Percentiles rank a stretch among this genome's conserved stretches.
Evolutionary conservation across 2,329 filamentous ascomycete species (phyloP).

Genomic region (Tolypocladium paradoxum): DNA sequence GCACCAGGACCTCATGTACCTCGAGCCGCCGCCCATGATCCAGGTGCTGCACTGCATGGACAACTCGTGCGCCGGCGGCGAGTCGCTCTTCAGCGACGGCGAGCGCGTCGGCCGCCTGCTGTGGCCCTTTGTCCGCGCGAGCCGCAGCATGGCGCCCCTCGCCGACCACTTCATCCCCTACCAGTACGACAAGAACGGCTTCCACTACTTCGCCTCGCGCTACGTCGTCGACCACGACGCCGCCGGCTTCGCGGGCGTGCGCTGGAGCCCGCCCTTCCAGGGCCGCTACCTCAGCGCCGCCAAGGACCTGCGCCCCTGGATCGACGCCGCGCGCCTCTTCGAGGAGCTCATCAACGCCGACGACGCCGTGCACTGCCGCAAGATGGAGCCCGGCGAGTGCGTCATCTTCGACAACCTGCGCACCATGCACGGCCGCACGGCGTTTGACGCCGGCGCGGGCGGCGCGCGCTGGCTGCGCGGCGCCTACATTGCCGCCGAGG

Average conservation of each 20-base stretch:
- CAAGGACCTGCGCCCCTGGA: constrained; percentile 26
- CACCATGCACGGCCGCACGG: constrained; percentile 70
- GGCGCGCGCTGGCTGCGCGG: constrained; percentile 77
- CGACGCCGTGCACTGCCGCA: constrained; percentile 54
- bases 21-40: constrained; percentile 64
- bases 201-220: constrained; percentile 50
- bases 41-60: constrained; percentile 85
- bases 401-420: constrained; percentile 87
- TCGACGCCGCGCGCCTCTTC: constrained; percentile 43
- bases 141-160: constrained; percentile 6
- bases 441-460: constrained; percentile 53
- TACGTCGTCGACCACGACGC: constrained; percentile 36
- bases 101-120: constrained; percentile 44
- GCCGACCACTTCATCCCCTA: constrained; percentile 38
- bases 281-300: constrained; percentile 28
- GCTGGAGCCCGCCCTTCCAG: constrained; percentile 77
- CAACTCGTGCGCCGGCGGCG: constrained; percentile 69
- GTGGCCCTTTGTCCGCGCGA: constrained; percentile 9
- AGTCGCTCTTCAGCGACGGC: constrained; percentile 77
- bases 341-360: constrained; percentile 45
- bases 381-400: constrained; percentile 72
- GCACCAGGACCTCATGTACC: constrained; percentile 91
- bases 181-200: constrained; percentile 56
- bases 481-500: constrained; percentile 58
- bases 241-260: constrained; percentile 17